A percentile compares a stretch with the other conserved stretches of the same genome.
These are phyloP conservation scores for Colletotrichum tropicicola DNA, from an alignment of 2,329 filamentous ascomycete species.

Conservation along the genomic window DNA sequence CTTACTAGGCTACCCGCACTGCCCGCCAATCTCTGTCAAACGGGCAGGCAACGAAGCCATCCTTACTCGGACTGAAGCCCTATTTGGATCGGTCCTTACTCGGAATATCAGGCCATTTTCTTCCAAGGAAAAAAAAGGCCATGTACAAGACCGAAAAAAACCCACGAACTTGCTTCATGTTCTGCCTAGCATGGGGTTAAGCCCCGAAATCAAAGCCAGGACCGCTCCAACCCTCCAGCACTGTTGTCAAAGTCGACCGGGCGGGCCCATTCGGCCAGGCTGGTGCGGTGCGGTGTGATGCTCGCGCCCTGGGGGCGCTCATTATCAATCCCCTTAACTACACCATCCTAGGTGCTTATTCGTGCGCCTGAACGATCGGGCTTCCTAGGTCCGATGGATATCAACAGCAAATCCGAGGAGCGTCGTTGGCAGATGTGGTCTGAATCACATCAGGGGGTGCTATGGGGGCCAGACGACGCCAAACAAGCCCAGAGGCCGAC, in stretches of 20 bases:
- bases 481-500: not conserved
- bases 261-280: no score
- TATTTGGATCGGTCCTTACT: not conserved
- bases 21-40: not conserved
- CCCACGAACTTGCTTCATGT: not conserved
- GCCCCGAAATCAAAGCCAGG: not conserved
- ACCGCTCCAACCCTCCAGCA: not conserved
- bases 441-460: no score
- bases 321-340: not conserved
- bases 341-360: not conserved
- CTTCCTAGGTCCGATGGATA: not conserved
- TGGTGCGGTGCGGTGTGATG: no score
- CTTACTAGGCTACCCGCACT: not conserved
- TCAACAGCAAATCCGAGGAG: no score
- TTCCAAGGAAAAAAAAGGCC: no score
- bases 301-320: no score
- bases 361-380: not conserved
- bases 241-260: no score
- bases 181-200: not conserved
- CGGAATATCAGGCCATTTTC: constrained; percentile 12
- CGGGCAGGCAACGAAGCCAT: constrained; percentile 1
- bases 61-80: not conserved
- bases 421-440: no score
- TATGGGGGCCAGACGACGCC: not conserved
- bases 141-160: no score